Percentiles rank a stretch among this genome's conserved stretches.
Evolutionary conservation across 805 yeast genomes (phyloP).

Genomic region (Saccharomycopsis javanensis): DNA sequence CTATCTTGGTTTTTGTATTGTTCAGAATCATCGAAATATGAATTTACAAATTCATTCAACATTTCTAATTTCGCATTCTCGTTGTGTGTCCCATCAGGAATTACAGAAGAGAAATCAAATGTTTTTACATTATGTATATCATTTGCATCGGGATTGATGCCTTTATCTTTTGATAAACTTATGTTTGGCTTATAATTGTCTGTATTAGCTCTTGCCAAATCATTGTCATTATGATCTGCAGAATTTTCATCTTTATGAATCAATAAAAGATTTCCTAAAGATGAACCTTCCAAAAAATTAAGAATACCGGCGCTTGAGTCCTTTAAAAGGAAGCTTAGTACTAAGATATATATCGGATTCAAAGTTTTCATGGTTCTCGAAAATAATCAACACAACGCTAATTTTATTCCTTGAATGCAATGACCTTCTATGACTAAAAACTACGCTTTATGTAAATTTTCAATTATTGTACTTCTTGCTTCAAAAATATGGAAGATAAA

Average conservation of each 20-base stretch:
- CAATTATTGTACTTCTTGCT: no score
- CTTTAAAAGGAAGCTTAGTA: not conserved
- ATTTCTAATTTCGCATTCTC: conserved; percentile 1
- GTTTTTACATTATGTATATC: not conserved
- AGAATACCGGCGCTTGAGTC: not conserved
- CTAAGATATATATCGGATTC: not conserved
- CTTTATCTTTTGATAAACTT: not conserved
- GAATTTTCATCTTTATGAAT: not conserved
- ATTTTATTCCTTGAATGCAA: no score
- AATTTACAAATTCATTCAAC: conserved; percentile 2
- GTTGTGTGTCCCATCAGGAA: not conserved
- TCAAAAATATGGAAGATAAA: no score
- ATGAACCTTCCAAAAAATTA: not conserved
- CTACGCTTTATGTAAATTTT: no score
- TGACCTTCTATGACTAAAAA: no score
- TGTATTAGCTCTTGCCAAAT: not conserved
- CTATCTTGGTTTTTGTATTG: not conserved
- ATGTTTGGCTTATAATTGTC: not conserved
- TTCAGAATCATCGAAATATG: not conserved
- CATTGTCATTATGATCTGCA: not conserved
- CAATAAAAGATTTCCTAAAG: not conserved
- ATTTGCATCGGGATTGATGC: not conserved
- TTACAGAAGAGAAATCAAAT: not conserved
- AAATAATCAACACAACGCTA: not conserved
- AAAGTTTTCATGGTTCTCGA: not conserved